Percentiles rank a stretch among this genome's conserved stretches.
These are phyloP conservation scores for Microbotryum saponariae DNA, from an alignment of 1,284 basidiomycete genomes.

Conservation along the genomic window DNA sequence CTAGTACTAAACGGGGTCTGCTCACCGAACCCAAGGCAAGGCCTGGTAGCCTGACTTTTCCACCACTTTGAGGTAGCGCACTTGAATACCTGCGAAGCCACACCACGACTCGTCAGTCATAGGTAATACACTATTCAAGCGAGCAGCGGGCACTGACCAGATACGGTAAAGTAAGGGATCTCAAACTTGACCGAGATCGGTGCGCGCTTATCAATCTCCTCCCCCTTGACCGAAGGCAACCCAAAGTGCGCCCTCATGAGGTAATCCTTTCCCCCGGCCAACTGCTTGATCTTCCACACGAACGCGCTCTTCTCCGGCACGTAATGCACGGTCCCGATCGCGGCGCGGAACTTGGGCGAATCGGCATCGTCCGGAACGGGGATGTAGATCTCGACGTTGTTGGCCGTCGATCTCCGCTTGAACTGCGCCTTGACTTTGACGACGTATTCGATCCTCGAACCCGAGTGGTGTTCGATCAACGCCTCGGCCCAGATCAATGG, in stretches of 20 bases:
- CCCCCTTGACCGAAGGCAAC: slow-evolving; percentile 74
- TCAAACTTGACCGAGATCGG: slow-evolving; percentile 97
- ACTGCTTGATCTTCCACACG: slow-evolving; percentile 95
- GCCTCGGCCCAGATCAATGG: slow-evolving; percentile 98
- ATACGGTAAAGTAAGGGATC: slow-evolving; percentile 60
- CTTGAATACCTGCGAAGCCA: slow-evolving; percentile 65
- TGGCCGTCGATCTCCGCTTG: slow-evolving; percentile 90
- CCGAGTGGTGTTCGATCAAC: slow-evolving; percentile 86
- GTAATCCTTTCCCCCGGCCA: slow-evolving; percentile 86
- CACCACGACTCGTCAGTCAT: too few species aligned
- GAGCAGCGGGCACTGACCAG: slow-evolving; percentile 36
- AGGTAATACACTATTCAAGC: too few species aligned
- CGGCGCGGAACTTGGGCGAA: slow-evolving; percentile 88
- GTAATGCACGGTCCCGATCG: slow-evolving; percentile 86
- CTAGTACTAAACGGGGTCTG: background rate
- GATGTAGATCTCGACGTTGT: slow-evolving; percentile 97
- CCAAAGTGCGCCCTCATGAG: slow-evolving; percentile 95
- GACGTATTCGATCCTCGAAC: slow-evolving; percentile 92
- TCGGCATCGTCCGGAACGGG: slow-evolving; percentile 98
- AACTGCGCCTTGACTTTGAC: slow-evolving; percentile 98
- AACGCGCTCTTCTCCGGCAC: slow-evolving; percentile 93
- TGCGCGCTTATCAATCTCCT: slow-evolving; percentile 78
- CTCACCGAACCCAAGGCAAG: slow-evolving; percentile 69
- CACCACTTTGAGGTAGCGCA: slow-evolving; percentile 92
- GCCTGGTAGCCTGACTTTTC: slow-evolving; percentile 73